A percentile compares a stretch with the other conserved stretches of the same genome.
These are phyloP conservation scores for Scheffersomyces quercinus DNA, from an alignment of 1,139 yeast genomes.

Conservation along the genomic window DNA sequence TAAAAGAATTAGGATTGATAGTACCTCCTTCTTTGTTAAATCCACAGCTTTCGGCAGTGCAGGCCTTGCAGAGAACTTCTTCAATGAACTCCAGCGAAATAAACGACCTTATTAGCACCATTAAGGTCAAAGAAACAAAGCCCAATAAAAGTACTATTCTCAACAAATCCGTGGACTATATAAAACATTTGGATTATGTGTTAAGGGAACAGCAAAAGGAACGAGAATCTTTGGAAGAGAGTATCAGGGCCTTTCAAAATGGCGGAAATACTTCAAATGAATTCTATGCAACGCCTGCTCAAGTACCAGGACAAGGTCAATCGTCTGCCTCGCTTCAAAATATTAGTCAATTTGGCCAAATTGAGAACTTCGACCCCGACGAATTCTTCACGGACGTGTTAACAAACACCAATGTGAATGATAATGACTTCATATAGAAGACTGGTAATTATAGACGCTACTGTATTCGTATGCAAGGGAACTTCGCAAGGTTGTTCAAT, in stretches of 20 bases:
- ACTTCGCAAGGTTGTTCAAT: too few relatives aligned
- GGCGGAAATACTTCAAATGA: background rate
- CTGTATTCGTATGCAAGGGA: background rate
- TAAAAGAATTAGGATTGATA: conserved; percentile 67
- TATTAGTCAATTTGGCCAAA: conserved; percentile 1
- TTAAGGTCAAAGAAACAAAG: conserved; percentile 61
- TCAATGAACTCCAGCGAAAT: conserved; percentile 33
- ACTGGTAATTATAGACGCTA: background rate
- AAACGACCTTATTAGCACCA: conserved; percentile 37
- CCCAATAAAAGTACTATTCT: conserved; percentile 73
- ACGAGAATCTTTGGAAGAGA: conserved; percentile 18
- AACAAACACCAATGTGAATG: conserved; percentile 6
- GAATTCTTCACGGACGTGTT: conserved; percentile 19
- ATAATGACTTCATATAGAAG: background rate
- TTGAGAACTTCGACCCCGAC: conserved; percentile 16
- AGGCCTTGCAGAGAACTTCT: conserved; percentile 44
- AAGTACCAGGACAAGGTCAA: too few relatives aligned
- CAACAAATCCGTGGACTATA: conserved; percentile 68
- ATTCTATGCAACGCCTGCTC: background rate
- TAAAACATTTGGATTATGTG: conserved; percentile 52
- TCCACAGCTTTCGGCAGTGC: conserved; percentile 48
- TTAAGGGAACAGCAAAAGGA: conserved; percentile 37
- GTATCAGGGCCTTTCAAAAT: conserved; percentile 14
- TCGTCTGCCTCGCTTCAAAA: background rate
- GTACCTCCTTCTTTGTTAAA: conserved; percentile 71